These are phyloP conservation scores for Leucosporidium scottii DNA, from an alignment of 768 basidiomycete genomes.

Conservation along the genomic window DNA sequence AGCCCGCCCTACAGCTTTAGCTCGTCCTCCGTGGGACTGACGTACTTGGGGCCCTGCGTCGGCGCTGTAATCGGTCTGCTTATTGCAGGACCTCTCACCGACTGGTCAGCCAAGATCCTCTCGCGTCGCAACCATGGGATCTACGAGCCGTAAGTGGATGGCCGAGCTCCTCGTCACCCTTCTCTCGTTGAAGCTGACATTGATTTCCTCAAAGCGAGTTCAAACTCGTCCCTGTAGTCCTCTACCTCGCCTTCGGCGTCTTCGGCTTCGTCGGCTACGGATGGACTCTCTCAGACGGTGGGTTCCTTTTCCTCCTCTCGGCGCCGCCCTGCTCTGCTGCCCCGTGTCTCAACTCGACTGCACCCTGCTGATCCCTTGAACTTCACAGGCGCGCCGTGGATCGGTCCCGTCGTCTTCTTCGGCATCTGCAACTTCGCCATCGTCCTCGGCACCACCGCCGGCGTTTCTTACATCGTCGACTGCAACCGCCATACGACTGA, in stretches of 20 bases:
- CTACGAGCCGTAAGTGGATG: constrained; percentile 12
- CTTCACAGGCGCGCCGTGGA: not conserved
- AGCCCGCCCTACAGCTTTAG: no score
- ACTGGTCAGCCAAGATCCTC: constrained; percentile 26
- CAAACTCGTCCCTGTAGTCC: constrained; percentile 16
- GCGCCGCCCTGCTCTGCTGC: no score
- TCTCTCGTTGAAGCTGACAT: no score
- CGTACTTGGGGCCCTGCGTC: constrained; percentile 21
- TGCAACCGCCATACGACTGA: constrained; percentile 30
- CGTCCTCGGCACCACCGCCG: constrained; percentile 27
- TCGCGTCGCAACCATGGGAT: constrained; percentile 20
- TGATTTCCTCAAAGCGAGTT: not conserved
- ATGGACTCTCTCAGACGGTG: not conserved
- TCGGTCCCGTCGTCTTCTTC: constrained; percentile 24
- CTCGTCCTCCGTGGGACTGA: not conserved
- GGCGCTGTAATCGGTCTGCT: constrained; percentile 25
- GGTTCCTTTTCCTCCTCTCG: no score
- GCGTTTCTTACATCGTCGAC: constrained; percentile 35
- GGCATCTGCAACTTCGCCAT: constrained; percentile 34
- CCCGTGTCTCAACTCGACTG: no score
- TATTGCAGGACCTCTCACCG: constrained; percentile 30
- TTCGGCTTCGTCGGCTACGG: constrained; percentile 37
- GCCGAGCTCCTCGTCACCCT: constrained; percentile 27
- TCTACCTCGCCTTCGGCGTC: constrained; percentile 38
- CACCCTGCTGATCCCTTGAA: no score